Evolutionary conservation across 306 rosid species (phyloP), one percentile per base, ranked within the genome.

Genomic region (Vigna angularis): DNA sequence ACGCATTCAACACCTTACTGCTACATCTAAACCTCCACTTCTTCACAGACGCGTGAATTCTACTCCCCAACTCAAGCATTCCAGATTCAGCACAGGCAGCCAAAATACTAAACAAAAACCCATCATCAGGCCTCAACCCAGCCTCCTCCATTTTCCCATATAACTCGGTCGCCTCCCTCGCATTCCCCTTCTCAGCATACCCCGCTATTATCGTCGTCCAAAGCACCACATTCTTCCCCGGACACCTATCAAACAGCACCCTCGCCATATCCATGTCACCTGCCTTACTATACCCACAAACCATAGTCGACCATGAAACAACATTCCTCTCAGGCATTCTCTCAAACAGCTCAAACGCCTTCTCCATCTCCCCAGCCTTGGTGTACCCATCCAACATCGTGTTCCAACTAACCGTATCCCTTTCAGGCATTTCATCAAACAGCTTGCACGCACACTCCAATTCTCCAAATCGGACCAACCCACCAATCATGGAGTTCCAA

Each of bases 191-290:
- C 83, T 89, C 86, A n/a, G 91, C 91, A 84, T 89, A 93, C 62
- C 98, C 98, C 26, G 98, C 86, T 51, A 93, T 88, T 17, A 93
- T 87, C 10, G 90, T 88, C 0, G 98, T 93, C 98, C 98, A 93
- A 75, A 91, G 66, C 68, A 93, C 88, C 82, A 89, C 59, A 82
- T 85, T 91, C 78, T 87, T 93, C 11, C 18, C 63, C 4, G 94
- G 96, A 91, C 93, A 86, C 81, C 58, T 91, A 51, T 86, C 91
- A 75, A 93, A 93, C 85, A 93, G 48, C 78, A 89, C 64, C 70
- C 84, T 86, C 0, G 98, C 96, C 98, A 89, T 93, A n/a, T 76
- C 90, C 87, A 93, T 86, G 58, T 89, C 93, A 4, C 96, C 91
- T 1, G 65, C 88, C 63, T 83, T 88, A 48, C 96, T 76, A 72